Conservation (phyloP, 352 stramenopile species). For the Phytophthora aleatoria region DNA sequence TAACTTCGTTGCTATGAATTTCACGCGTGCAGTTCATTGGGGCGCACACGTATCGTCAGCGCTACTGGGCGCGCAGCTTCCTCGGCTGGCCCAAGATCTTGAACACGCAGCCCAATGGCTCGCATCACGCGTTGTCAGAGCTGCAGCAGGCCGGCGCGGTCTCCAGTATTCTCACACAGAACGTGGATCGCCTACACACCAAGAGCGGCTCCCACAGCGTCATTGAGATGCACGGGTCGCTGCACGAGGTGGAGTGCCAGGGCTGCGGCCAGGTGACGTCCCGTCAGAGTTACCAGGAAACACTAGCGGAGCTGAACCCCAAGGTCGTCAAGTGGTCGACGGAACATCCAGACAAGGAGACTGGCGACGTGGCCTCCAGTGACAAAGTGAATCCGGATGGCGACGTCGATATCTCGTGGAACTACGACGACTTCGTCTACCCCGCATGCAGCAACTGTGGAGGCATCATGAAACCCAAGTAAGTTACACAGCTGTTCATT, state of each 20-base stretch:
- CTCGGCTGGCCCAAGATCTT: slow-evolving; percentile 89
- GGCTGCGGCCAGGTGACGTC: slow-evolving; percentile 68
- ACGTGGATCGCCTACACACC: slow-evolving; percentile 96
- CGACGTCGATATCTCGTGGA: slow-evolving; percentile 90
- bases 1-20: slow-evolving; percentile 4
- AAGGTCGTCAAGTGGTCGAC: slow-evolving; percentile 49
- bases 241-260: slow-evolving; percentile 88
- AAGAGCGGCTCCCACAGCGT: slow-evolving; percentile 90
- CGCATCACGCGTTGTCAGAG: slow-evolving; percentile 88
- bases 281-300: slow-evolving; percentile 88
- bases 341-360: slow-evolving; percentile 37
- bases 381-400: slow-evolving; percentile 90
- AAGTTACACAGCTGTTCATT: slow-evolving; percentile 16
- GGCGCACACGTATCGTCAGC: slow-evolving; percentile 78
- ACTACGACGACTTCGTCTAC: slow-evolving; percentile 87
- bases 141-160: slow-evolving; percentile 63
- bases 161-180: slow-evolving; percentile 94
- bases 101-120: slow-evolving; percentile 81
- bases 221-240: slow-evolving; percentile 94
- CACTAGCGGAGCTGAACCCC: slow-evolving; percentile 85
- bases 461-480: slow-evolving; percentile 84
- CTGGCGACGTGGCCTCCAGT: slow-evolving; percentile 74
- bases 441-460: slow-evolving; percentile 72
- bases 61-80: slow-evolving; percentile 95
- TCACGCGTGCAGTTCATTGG: slow-evolving; percentile 49